phyloP scores from a whole-genome alignment of 2,329 filamentous ascomycete genomes.

The Acephala macrosclerotiorum region DNA sequence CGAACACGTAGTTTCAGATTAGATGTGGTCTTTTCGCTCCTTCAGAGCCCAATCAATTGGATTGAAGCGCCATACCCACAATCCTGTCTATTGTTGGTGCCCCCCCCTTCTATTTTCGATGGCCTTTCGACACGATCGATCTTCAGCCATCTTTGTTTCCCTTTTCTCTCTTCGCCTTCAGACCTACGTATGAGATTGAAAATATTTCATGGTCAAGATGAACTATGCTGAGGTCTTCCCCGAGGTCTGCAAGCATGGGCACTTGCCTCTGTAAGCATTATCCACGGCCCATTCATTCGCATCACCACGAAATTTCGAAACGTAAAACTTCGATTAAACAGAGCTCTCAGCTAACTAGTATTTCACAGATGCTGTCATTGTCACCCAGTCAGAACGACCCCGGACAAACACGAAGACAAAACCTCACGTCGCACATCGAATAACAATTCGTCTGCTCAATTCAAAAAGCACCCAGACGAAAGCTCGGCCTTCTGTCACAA shows the following conservation, averaged over 20 bases:
- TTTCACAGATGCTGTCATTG: too few relatives aligned
- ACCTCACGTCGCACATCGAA: conserved; percentile 7
- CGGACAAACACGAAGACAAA: conserved; percentile 11
- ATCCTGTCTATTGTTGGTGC: too few relatives aligned
- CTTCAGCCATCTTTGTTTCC: conserved; percentile 1
- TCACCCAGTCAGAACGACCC: neutral
- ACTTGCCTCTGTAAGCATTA: too few relatives aligned
- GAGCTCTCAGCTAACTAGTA: too few relatives aligned
- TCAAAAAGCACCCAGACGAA: too few relatives aligned
- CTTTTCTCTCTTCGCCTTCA: conserved; percentile 9
- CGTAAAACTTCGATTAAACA: too few relatives aligned
- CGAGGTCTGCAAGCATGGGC: conserved; percentile 7
- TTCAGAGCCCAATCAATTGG: conserved; percentile 8
- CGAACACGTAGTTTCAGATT: conserved; percentile 11
- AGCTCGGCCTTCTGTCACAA: too few relatives aligned
- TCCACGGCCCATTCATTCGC: too few relatives aligned
- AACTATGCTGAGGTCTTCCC: conserved; percentile 10
- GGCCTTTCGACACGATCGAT: conserved; percentile 7
- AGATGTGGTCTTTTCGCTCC: conserved; percentile 2
- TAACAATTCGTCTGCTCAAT: conserved; percentile 6
- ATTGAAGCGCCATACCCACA: conserved; percentile 8
- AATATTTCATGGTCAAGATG: conserved; percentile 11
- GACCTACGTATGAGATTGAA: conserved; percentile 11
- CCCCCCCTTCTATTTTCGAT: neutral
- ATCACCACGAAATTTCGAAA: too few relatives aligned